Evolutionary conservation across 2,329 filamentous ascomycete genomes (phyloP), one percentile per base, ranked within the genome.

Genomic region (Aureobasidium sp.): DNA sequence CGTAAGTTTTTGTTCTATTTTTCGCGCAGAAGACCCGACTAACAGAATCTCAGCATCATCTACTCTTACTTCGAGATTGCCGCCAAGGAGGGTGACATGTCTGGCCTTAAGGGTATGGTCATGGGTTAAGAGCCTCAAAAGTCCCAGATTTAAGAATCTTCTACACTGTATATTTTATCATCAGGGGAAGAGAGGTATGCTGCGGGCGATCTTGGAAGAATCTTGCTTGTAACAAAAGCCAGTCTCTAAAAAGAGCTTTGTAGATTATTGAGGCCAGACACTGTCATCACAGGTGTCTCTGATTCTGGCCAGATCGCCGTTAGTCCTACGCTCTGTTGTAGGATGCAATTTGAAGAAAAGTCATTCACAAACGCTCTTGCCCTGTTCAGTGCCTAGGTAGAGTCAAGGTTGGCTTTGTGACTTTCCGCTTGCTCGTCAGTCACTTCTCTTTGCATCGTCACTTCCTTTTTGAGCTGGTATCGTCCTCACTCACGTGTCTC

Each of bases 31-130:
- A 17, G 12, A 44, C 6, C 25, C 29, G 37, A 49, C 65, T 76
- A 68, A 68, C 57, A 42, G 70, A 60, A n/a, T 55, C 17, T 17
- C 69, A 95, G 91, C 65, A 99, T 99, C 76, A 99, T 99, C 78
- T 99, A 99, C 78, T 91, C 92, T 67, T 99, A 99, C 82, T 99
- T 99, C 72, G 94, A 99, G 78, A 99, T 99, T 72, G 94, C 94
- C 27, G 95, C 95, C 72, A 97, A 97, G 80, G 94, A 99, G 79
- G 94, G 94, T 71, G 94, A 99, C 75, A 87, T 97, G 77, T 84
- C 87, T 65, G 90, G 91, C 68, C 79, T 88, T 63, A 86, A 86
- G 76, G 85, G 85, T 58, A 84, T 87, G 77, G 84, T 87, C 58
- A 80, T 81, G 75, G 79, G 80, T 66, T 79, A 75, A 66, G 58